These are phyloP conservation scores for Ogataea ganodermae DNA, from an alignment of 805 yeast species.

Conservation along the genomic window DNA sequence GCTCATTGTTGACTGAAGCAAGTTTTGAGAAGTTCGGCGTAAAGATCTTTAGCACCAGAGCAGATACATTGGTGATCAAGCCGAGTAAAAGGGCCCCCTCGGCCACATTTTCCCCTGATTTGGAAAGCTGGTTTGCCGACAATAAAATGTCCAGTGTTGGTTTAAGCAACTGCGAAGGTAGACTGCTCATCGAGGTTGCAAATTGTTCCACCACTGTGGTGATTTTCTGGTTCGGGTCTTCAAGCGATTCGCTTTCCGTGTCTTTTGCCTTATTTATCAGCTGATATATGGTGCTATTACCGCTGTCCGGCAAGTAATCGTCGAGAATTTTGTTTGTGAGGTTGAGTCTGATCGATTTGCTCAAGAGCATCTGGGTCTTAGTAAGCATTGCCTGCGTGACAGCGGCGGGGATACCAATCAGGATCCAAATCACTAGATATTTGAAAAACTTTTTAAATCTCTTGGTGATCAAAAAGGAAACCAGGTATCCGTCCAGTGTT, in stretches of 20 bases:
- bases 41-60: constrained; percentile 66
- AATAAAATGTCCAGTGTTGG: constrained; percentile 78
- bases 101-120: constrained; percentile 65
- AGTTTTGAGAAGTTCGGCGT: constrained; percentile 90
- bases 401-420: constrained; percentile 84
- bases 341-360: constrained; percentile 60
- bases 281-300: constrained; percentile 73
- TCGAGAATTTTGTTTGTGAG: constrained; percentile 66
- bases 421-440: constrained; percentile 74
- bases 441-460: constrained; percentile 63
- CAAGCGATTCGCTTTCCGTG: constrained; percentile 36
- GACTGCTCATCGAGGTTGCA: constrained; percentile 65
- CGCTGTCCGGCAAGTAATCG: constrained; percentile 68
- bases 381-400: constrained; percentile 69
- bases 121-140: constrained; percentile 76
- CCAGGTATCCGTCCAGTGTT: constrained; percentile 79
- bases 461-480: constrained; percentile 76
- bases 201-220: constrained; percentile 79
- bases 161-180: constrained; percentile 82
- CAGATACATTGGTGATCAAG: constrained; percentile 76
- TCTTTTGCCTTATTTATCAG: constrained; percentile 49
- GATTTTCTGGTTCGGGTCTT: constrained; percentile 81
- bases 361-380: constrained; percentile 58
- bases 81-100: constrained; percentile 82
- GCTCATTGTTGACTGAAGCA: constrained; percentile 70